Evolutionary conservation across 2,329 filamentous ascomycete species (phyloP).

Genomic region (Lecanosticta acicola): DNA sequence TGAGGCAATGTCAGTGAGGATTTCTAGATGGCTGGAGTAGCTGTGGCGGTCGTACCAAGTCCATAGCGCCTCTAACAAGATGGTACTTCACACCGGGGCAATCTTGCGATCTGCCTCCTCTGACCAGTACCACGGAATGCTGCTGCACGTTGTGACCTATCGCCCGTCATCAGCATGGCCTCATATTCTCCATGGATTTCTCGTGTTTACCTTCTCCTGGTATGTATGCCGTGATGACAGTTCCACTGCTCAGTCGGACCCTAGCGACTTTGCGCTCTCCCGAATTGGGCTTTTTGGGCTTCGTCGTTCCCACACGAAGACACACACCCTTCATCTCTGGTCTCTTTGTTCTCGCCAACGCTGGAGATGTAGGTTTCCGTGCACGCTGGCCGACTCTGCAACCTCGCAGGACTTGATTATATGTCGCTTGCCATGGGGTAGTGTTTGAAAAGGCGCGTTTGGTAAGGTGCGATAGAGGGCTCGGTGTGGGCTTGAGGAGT

Average conservation of each 20-base stretch:
- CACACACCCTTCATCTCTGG: constrained; percentile 94
- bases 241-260: constrained; percentile 80
- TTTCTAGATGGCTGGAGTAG: too few species aligned
- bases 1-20: constrained; percentile 39
- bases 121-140: constrained; percentile 94
- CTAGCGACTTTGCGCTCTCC: constrained; percentile 93
- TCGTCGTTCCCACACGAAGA: constrained; percentile 84
- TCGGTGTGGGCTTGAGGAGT: constrained; percentile 19
- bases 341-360: constrained; percentile 56
- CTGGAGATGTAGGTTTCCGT: constrained; percentile 82
- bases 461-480: constrained; percentile 17
- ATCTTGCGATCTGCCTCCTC: constrained; percentile 89
- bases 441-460: constrained; percentile 38
- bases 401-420: constrained; percentile 54
- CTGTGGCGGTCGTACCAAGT: constrained; percentile 91
- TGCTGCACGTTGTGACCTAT: constrained; percentile 93
- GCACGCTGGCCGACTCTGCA: constrained; percentile 73
- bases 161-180: constrained; percentile 8
- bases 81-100: constrained; percentile 98
- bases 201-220: constrained; percentile 67
- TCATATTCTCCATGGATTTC: background rate
- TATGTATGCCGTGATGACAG: constrained; percentile 86
- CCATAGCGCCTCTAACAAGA: constrained; percentile 81
- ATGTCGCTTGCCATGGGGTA: constrained; percentile 38
- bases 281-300: constrained; percentile 98